Evolutionary conservation across 2,329 filamentous ascomycete genomes (phyloP).

Genomic region (Talaromyces sp.): DNA sequence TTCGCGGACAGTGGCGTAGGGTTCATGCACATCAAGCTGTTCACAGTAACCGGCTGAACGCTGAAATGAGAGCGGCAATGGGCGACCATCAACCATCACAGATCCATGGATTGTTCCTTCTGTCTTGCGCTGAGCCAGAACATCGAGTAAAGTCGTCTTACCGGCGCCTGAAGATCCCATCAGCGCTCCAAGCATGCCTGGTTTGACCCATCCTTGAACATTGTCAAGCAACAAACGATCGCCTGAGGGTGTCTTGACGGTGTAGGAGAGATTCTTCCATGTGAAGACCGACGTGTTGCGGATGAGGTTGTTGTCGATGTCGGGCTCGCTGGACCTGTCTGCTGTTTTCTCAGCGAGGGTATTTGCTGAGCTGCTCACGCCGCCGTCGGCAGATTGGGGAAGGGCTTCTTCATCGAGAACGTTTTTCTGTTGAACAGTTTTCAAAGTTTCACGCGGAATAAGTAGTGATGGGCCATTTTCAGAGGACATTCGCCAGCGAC

Average conservation of each 20-base stretch:
- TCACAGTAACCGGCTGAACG: constrained; percentile 66
- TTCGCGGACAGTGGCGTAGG: constrained; percentile 62
- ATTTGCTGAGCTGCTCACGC: constrained; percentile 13
- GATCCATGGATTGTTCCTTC: constrained; percentile 60
- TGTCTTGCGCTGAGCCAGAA: constrained; percentile 66
- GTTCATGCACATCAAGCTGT: constrained; percentile 66
- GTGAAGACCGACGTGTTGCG: constrained; percentile 68
- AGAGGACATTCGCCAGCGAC: constrained; percentile 53
- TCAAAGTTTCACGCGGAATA: constrained; percentile 60
- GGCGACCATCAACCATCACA: constrained; percentile 63
- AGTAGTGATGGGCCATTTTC: constrained; percentile 55
- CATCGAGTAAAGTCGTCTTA: constrained; percentile 72
- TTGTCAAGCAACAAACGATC: constrained; percentile 59
- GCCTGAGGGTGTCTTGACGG: constrained; percentile 58
- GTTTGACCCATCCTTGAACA: constrained; percentile 72
- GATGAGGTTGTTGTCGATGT: constrained; percentile 46
- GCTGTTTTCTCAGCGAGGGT: constrained; percentile 21
- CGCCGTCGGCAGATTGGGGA: constrained; percentile 29
- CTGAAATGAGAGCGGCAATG: constrained; percentile 60
- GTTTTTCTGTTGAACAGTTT: constrained; percentile 26
- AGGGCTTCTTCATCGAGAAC: constrained; percentile 28
- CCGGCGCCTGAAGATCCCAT: constrained; percentile 77
- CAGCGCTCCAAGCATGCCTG: constrained; percentile 70
- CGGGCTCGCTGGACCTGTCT: constrained; percentile 23
- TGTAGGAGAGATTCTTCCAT: constrained; percentile 70